These are phyloP conservation scores for Cercis canadensis DNA, from an alignment of 306 rosid species.

Conservation along the genomic window DNA sequence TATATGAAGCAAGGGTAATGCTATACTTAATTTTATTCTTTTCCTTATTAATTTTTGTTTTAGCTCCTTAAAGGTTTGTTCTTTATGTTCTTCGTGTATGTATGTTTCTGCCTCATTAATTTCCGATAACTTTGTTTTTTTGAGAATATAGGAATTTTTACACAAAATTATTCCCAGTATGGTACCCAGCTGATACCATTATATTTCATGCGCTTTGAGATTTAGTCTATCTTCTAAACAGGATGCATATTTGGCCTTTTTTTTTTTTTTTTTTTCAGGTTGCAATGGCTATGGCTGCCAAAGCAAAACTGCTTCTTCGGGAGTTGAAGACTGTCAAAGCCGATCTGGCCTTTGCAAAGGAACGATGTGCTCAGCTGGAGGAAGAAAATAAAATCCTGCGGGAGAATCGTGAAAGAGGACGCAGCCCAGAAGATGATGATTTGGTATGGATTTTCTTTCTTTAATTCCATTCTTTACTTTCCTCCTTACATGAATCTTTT, in stretches of 20 bases:
- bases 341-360: slow-evolving; percentile 97
- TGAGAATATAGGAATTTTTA: neutral
- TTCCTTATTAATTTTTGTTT: neutral
- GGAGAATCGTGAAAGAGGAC: slow-evolving; percentile 90
- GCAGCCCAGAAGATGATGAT: slow-evolving; percentile 90
- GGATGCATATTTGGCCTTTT: slow-evolving; percentile 45
- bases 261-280: slow-evolving; percentile 64
- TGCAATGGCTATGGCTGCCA: slow-evolving; percentile 99
- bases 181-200: slow-evolving; percentile 14
- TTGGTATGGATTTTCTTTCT: slow-evolving; percentile 60
- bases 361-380: slow-evolving; percentile 96
- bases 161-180: slow-evolving; percentile 1
- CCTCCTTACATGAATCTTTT: neutral
- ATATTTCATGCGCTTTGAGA: slow-evolving; percentile 13
- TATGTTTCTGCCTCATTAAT: neutral
- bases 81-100: neutral
- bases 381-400: slow-evolving; percentile 90
- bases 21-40: neutral
- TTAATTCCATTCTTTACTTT: neutral
- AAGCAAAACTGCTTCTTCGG: slow-evolving; percentile 96
- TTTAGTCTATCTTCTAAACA: slow-evolving; percentile 21
- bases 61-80: neutral
- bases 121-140: neutral
- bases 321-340: slow-evolving; percentile 98
- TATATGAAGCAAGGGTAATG: too few relatives aligned